These are phyloP conservation scores for Aureobasidium namibiae DNA, from an alignment of 2,329 filamentous ascomycete species.

Conservation along the genomic window DNA sequence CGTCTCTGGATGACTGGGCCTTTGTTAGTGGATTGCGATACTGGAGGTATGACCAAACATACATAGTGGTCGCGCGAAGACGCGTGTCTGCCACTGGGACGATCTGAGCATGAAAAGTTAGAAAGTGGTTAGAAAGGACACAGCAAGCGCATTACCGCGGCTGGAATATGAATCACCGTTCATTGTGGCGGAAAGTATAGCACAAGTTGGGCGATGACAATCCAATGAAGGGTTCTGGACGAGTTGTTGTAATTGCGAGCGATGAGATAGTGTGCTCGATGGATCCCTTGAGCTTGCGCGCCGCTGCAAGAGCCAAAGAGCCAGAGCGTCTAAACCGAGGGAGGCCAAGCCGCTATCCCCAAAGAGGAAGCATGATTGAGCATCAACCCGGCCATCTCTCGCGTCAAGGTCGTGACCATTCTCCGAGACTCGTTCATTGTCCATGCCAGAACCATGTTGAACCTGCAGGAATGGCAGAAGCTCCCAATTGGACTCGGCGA, in stretches of 20 bases:
- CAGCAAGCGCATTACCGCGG: slow-evolving; percentile 51
- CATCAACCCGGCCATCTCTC: not conserved
- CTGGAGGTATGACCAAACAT: slow-evolving; percentile 19
- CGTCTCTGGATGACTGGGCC: slow-evolving; percentile 37
- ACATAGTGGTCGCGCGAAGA: slow-evolving; percentile 32
- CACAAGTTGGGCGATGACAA: not conserved
- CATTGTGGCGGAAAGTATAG: slow-evolving; percentile 45
- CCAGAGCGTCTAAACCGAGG: not conserved
- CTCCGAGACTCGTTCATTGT: not conserved
- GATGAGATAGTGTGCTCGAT: not conserved
- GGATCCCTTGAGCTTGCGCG: not conserved
- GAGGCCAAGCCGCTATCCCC: slow-evolving; percentile 1
- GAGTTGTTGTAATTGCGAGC: not conserved
- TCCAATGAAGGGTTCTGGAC: not conserved
- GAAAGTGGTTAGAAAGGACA: slow-evolving; percentile 25
- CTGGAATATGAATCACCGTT: slow-evolving; percentile 79
- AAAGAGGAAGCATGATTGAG: not conserved
- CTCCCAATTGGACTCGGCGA: slow-evolving; percentile 75
- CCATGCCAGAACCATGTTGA: slow-evolving; percentile 21
- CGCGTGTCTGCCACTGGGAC: slow-evolving; percentile 21
- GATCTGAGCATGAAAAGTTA: slow-evolving; percentile 31
- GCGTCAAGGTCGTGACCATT: not conserved
- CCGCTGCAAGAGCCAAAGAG: not conserved
- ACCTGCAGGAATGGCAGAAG: slow-evolving; percentile 74
- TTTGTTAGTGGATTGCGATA: slow-evolving; percentile 19